phyloP scores from a whole-genome alignment of 306 rosid species.

The Cyamopsis tetragonoloba region DNA sequence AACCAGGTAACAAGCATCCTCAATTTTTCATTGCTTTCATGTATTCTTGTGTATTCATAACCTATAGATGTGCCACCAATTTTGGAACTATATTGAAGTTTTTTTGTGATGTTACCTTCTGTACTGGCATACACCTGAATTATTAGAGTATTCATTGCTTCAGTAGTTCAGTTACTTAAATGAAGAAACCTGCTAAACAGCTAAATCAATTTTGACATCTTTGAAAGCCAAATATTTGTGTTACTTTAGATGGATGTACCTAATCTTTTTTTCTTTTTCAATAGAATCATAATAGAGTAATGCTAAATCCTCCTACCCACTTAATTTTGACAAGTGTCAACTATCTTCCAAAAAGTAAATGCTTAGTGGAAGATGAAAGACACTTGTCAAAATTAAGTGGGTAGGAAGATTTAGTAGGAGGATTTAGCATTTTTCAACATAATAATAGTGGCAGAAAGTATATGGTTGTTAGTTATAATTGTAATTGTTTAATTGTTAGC shows the following conservation, averaged over 20 bases:
- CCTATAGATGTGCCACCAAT: background rate
- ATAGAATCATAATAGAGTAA: too few species aligned
- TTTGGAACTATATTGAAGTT: background rate
- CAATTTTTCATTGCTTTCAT: slow-evolving; percentile 2
- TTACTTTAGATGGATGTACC: background rate
- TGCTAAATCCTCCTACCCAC: too few species aligned
- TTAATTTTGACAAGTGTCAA: too few species aligned
- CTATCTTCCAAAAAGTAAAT: too few species aligned
- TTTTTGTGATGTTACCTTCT: slow-evolving; percentile 10
- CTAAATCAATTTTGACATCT: background rate
- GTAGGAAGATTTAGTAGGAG: too few species aligned
- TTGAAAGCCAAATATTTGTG: background rate
- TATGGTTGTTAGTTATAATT: slow-evolving; percentile 10
- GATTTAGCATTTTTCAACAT: too few species aligned
- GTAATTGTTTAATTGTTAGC: background rate
- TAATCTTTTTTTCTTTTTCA: background rate
- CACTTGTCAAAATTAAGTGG: too few species aligned
- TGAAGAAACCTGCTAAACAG: slow-evolving; percentile 9
- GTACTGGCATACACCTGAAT: background rate
- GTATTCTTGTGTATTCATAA: slow-evolving; percentile 13
- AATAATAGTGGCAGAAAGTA: background rate
- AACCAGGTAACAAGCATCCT: slow-evolving; percentile 58
- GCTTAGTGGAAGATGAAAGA: too few species aligned
- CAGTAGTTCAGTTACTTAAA: slow-evolving; percentile 5
- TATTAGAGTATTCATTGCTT: slow-evolving; percentile 20